Percentiles rank a stretch among this genome's conserved stretches.
phyloP scores from a whole-genome alignment of 495 filamentous ascomycete genomes.

The Xylaria telfairii region DNA sequence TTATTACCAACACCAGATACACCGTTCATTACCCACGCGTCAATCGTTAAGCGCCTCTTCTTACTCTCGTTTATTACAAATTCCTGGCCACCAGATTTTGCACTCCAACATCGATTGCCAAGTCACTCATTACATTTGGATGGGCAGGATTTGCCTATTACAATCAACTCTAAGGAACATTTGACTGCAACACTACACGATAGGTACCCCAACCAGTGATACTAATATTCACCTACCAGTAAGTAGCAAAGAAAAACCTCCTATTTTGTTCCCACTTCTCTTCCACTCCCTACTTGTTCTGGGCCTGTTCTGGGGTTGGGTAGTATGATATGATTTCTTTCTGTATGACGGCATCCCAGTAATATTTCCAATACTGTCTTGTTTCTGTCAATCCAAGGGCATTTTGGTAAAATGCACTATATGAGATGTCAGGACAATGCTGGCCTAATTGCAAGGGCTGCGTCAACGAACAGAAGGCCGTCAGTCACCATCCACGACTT shows the following conservation, averaged over 20 bases:
- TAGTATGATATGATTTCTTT: not conserved
- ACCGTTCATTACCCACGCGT: slow-evolving; percentile 5
- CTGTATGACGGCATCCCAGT: not conserved
- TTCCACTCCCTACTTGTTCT: not conserved
- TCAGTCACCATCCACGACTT: not conserved
- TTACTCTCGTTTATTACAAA: slow-evolving; percentile 8
- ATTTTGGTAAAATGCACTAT: not conserved
- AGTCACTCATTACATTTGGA: not conserved
- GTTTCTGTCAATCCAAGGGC: not conserved
- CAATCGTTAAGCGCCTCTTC: slow-evolving; percentile 2
- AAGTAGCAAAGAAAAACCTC: slow-evolving; percentile 2
- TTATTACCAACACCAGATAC: slow-evolving; percentile 9
- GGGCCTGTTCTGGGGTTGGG: not conserved
- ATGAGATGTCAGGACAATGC: not conserved
- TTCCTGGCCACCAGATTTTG: not conserved
- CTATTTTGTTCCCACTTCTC: not conserved
- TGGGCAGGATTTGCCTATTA: not conserved
- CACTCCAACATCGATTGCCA: not conserved
- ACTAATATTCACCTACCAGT: slow-evolving; percentile 11
- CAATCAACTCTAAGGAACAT: not conserved
- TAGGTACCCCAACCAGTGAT: not conserved
- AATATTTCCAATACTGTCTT: not conserved
- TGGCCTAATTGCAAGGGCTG: not conserved
- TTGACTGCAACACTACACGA: not conserved
- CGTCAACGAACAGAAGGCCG: not conserved